Base-by-base conservation (phyloP, 2,329 filamentous ascomycete genomes). In the Ophiostoma tasmaniense region DNA sequence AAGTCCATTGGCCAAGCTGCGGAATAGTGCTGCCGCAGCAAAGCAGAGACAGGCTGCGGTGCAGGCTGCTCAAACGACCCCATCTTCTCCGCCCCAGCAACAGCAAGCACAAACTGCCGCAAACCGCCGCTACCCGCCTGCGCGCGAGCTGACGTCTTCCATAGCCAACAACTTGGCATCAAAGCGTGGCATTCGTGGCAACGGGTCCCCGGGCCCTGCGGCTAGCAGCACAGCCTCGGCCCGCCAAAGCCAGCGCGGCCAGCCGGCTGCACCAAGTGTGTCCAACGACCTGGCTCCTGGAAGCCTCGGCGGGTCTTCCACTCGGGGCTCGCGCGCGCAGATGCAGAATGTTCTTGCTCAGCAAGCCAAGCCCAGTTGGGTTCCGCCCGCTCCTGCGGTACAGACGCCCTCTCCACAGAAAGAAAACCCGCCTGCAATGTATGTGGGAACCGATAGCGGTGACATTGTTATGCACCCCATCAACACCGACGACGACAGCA, bases 121-220 rank as follows among this genome's bases (percentile, higher is more conserved):
- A 5, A 28, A 64, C 71, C 82, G 81, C 13, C 81, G 81, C 39
- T 82, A 83, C 81, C 76, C 87, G 77, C 75, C 86, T 77, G 82
- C 86, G 33, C 87, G 92, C 69, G 90, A 93, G 70, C 81, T 89
- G 70, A 87, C 89, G 2, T 92, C 92, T 0, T 96, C 92, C 1
- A 96, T 97, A 71, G 92, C 92, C 33, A 96, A 87, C 79, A 96
- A 96, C 75, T 81, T 97, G 61, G 93, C 93, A 17, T 92, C 92
- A 17, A 92, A 92, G 39, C 85, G 93, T 72, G 93, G 93, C 22
- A 96, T 96, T 73, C 83, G 85, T 28, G 65, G 64, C 11, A 59
- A 59, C 1, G 64, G 64, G 3, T 66, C 68, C n/a, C 55, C 68
- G 7, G 64, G 45, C 30, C 8, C 64, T 2, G 37, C n/a, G 62